phyloP scores from a whole-genome alignment of 179 eudicot genomes.

The Sideroxylon spinosum region DNA sequence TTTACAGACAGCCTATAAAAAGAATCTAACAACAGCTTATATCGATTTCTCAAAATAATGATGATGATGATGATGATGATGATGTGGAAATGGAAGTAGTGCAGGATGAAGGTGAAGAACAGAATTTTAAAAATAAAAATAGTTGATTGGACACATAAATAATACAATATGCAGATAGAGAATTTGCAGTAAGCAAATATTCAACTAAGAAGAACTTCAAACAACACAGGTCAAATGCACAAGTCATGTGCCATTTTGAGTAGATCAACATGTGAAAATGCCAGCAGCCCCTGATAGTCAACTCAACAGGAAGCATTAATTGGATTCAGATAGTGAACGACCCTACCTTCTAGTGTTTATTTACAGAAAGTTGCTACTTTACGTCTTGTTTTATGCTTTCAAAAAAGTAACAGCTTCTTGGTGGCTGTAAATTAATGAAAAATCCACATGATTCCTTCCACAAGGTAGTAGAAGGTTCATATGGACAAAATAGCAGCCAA shows the following conservation, averaged over 20 bases:
- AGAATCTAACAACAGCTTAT: neutral
- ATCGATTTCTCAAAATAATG: neutral
- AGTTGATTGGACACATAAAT: neutral
- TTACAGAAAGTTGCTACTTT: neutral
- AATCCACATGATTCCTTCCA: neutral
- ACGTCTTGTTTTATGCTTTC: neutral
- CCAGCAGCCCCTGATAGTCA: neutral
- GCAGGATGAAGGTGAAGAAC: neutral
- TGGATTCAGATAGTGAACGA: neutral
- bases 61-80: neutral
- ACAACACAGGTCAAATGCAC: neutral
- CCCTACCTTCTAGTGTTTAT: neutral
- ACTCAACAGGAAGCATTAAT: neutral
- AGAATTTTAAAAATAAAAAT: too few relatives aligned
- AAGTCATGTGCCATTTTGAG: neutral
- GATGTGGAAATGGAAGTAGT: neutral
- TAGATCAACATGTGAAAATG: neutral
- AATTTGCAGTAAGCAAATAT: neutral
- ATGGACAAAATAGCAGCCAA: neutral
- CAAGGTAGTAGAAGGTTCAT: neutral
- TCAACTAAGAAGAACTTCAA: neutral
- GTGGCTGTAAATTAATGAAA: neutral
- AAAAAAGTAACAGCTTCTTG: neutral
- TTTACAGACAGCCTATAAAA: neutral
- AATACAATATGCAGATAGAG: neutral